Base-by-base conservation (phyloP, 1,284 basidiomycete species). In the Rhodofomes roseus region DNA sequence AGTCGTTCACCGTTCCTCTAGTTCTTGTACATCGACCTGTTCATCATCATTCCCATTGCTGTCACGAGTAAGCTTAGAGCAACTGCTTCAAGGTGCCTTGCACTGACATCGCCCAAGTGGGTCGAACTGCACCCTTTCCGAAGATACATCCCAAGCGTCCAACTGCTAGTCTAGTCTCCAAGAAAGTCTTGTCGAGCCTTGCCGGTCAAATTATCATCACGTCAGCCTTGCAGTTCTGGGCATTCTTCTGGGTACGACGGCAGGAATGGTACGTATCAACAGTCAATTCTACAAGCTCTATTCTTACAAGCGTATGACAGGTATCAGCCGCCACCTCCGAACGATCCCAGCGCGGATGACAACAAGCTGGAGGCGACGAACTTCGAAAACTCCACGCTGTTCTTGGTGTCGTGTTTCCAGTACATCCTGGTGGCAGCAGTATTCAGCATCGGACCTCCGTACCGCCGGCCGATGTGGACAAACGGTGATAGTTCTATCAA, bases 21-120 rank as follows among this genome's bases (percentile, higher is more conserved):
- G 91, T 97, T 99, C 76, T 79, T 99, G 31, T 98, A 98, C 76
- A 98, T 99, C 67, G 96, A 99, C 76, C 80, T 99, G 50, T 95
- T 96, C 77, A 94, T 98, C 75, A 98, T 98, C 69, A 93, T 98
- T 54, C 96, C 96, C 1, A 86, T 98, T 58, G 96, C 96, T 43
- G 90, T 99, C 58, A 90, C 95, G 43, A 98, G 94, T 96, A 71
- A 76, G 92, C 77, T 2, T 16, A 7, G 27, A 57, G n/a, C 34
- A 44, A 55, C 43, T 25, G 12, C 7, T 18, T 31, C 51, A 29
- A 52, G n/a, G 44, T 22, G 44, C 43, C 54, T 60, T 56, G 46
- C 3, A 29, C 60, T 69, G 41, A 70, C 53, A 36, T 58, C 27
- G 52, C 23, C 61, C 71, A 3, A 94, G 94, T 99, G 96, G 96